Percentiles rank a stretch among this genome's conserved stretches.
These are phyloP conservation scores for Pyrus betulifolia DNA, from an alignment of 306 rosid species.

Conservation along the genomic window DNA sequence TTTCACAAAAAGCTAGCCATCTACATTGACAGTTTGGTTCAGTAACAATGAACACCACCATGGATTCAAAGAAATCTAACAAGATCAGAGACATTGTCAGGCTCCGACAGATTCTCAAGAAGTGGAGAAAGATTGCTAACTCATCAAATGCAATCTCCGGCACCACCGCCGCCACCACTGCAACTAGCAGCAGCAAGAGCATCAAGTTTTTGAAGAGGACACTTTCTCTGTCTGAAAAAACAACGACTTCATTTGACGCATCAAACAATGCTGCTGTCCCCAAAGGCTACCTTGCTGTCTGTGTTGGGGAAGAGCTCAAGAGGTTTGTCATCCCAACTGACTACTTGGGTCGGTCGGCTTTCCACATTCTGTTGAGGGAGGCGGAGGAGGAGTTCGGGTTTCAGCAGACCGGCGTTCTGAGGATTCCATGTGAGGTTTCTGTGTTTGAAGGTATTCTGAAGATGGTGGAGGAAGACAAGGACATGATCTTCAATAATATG, in stretches of 20 bases:
- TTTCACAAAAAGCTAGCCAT: neutral
- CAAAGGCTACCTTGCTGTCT: conserved; percentile 77
- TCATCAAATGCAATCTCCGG: conserved; percentile 31
- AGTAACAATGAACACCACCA: conserved; percentile 3
- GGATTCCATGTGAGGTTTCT: conserved; percentile 74
- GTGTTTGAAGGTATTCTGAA: conserved; percentile 65
- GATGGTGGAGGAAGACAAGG: conserved; percentile 49
- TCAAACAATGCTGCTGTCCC: conserved; percentile 45
- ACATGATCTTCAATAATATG: conserved; percentile 27
- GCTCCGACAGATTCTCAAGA: conserved; percentile 89
- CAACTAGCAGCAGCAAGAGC: conserved; percentile 29
- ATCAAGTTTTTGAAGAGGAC: conserved; percentile 67
- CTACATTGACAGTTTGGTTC: neutral
- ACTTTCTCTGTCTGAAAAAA: conserved; percentile 44
- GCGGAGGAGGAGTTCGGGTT: conserved; percentile 97
- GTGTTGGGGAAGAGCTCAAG: conserved; percentile 66
- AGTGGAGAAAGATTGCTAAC: conserved; percentile 79
- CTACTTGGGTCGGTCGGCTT: conserved; percentile 59
- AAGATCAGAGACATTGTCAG: conserved; percentile 87
- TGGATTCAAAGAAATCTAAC: conserved; percentile 79
- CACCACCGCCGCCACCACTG: neutral
- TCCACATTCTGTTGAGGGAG: conserved; percentile 60
- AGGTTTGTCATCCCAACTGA: conserved; percentile 73
- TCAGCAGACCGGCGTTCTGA: conserved; percentile 72
- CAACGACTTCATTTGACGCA: conserved; percentile 9